These are phyloP conservation scores for Jacaranda mimosifolia DNA, from an alignment of 257 asterid species.

Conservation along the genomic window DNA sequence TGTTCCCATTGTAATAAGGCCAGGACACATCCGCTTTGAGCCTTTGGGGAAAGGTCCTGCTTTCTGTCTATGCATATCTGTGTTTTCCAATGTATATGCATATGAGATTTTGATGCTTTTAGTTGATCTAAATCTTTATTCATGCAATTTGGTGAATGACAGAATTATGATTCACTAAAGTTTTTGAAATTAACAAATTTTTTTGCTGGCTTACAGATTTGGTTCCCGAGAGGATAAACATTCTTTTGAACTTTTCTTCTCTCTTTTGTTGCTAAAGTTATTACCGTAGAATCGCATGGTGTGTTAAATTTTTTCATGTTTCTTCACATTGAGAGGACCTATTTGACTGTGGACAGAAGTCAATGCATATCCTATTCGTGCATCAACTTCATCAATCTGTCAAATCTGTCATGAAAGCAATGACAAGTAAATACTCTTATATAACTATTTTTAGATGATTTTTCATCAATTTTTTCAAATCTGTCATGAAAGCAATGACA, in stretches of 20 bases:
- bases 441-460: slow-evolving; percentile 20
- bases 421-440: not conserved
- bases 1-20: slow-evolving; percentile 82
- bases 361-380: slow-evolving; percentile 2
- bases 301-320: slow-evolving; percentile 26
- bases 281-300: slow-evolving; percentile 16
- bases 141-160: slow-evolving; percentile 18
- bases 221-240: slow-evolving; percentile 14
- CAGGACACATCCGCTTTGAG: slow-evolving; percentile 97
- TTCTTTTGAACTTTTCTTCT: slow-evolving; percentile 22
- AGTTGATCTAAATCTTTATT: not conserved
- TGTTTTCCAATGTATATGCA: slow-evolving; percentile 4
- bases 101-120: slow-evolving; percentile 20
- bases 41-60: slow-evolving; percentile 72
- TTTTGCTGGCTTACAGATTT: slow-evolving; percentile 11
- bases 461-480: not conserved
- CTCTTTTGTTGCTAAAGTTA: slow-evolving; percentile 11
- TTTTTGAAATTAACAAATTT: not conserved
- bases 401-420: slow-evolving; percentile 11
- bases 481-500: not conserved
- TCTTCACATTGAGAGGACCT: slow-evolving; percentile 25
- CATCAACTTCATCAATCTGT: not conserved
- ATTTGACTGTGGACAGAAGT: slow-evolving; percentile 5
- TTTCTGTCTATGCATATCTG: slow-evolving; percentile 24
- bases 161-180: not conserved